Base-by-base conservation (phyloP, 768 basidiomycete species). In the Termitomyces sp. region DNA sequence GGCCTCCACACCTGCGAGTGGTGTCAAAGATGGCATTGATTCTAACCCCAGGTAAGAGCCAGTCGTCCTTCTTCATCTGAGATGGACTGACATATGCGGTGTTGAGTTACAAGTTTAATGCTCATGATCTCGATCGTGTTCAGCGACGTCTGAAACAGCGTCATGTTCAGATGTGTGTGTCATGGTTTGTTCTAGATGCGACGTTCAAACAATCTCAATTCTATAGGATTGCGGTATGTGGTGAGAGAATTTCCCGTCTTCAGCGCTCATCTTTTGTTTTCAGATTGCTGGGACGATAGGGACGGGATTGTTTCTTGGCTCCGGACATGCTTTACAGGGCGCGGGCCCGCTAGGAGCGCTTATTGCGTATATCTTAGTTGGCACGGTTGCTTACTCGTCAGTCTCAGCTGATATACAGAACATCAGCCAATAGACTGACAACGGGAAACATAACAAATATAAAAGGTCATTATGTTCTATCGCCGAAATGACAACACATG, bases 401-500 rank as follows among this genome's bases (percentile, higher is more conserved):
- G 82, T 75, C 31, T 47, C 12, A 37, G 37, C 28, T 35, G 48
- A 14, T 26, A 5, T 30, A 33, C 12, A 28, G 26, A 41, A n/a
- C 28, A 11, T 37, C 35, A 59, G n/a, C 5, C n/a, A 21, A 7
- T 6, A 23, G 47, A 33, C 42, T 45, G 5, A 28, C 23, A 23
- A 31, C 42, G 8, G 41, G 7, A 26, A 7, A 8, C 5, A 23
- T 17, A 3, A 17, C 41, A 11, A 14, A 23, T 23, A 23, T 23
- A 23, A 23, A 15, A 83, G 81, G 6, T 81, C 84, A 4, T 70
- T 89, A 14, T 85, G 86, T 62, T 80, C 84, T 2, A 67, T 89
- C 14, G 87, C 83, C 35, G 89, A 91, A 71, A 86, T 91, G 87
- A 86, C 87, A n/a, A 82, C 85, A 3, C 81, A 82, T 70, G 88